Base-by-base conservation (phyloP, 2,329 filamentous ascomycete genomes). In the Ophiocordyceps polyrhachis-furcata region DNA sequence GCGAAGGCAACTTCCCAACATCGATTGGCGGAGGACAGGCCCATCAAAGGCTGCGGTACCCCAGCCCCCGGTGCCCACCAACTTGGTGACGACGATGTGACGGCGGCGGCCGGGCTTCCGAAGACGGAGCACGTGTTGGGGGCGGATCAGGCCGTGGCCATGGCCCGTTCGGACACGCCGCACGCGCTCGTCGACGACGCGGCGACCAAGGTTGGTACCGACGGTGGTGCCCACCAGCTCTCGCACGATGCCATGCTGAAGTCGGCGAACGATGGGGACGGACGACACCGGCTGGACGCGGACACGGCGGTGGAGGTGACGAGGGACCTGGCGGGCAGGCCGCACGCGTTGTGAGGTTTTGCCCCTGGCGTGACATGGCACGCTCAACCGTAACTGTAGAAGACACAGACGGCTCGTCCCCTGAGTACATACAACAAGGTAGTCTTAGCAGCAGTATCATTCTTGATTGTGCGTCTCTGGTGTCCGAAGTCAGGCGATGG, bases 101-200 rank as follows among this genome's bases (percentile, higher is more conserved):
- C 31, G 9, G n/a, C 31, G 9, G n/a, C 12, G 4, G 21, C 42
- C 19, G 45, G 43, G 43, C 31, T 28, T 14, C 23, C 19, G 19
- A 25, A 21, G 19, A 28, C 40, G 17, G 17, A 43, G 20, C 47
- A 49, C 35, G 37, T 13, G 25, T 47, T 52, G 15, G 37, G 44
- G 12, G 41, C 45, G 17, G 44, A 49, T 29, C 43, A 45, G 20
- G 14, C 40, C 17, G 23, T 42, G 11, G 20, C 29, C 5, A 44
- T 40, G 8, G 41, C 13, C 12, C 25, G 17, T 13, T 23, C 37
- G 5, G 37, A 28, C 12, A 12, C 44, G 12, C 14, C 40, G 5
- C 48, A 52, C 38, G 29, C 14, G 11, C 40, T 49, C 35, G 42
- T 20, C 5, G 47, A 49, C n/a, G 46, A 49, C 25, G 44, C 31